Base-by-base conservation (phyloP, 2,329 filamentous ascomycete species). In the Trichoderma sp. region DNA sequence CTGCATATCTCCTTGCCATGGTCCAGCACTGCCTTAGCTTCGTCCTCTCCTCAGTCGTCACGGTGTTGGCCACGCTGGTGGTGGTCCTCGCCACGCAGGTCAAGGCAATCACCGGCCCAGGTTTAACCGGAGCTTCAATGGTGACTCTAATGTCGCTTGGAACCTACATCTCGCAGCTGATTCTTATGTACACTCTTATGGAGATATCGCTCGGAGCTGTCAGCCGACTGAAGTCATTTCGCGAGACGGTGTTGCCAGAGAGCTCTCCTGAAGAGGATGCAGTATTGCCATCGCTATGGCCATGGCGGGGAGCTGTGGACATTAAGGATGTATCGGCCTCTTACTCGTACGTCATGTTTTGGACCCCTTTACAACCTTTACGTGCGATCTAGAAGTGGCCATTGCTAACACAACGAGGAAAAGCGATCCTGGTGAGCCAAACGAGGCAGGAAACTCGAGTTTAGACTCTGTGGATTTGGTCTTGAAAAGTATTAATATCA, bases 291-390 rank as follows among this genome's bases (percentile, higher is more conserved):
- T 53, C 70, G 2, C 71, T 68, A 2, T 81, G 79, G 79, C 79
- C 79, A 0, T 54, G 69, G 2, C 58, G 59, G 1, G 78, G 79
- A 4, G 53, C 42, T 0, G 74, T 81, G 5, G 73, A 76, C 1
- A 71, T 80, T 17, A 67, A 71, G 3, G 70, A 70, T 5, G 74
- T 80, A 0, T 80, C 76, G 3, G 79, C 79, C 3, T 76, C 74
- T 0, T 81, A 81, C 15, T 70, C 69, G 50, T 71, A 69, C 69
- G 58, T 61, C 19, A 7, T 29, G 29, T 29, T 29, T 7, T 7
- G 7, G 29, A 29, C 4, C 7, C 29, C 7, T 4, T 48, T 19
- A 48, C 4, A 22, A 22, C 7, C 25, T 3, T 15, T n/a, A n/a
- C 32, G 9, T 32, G 8, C n/a, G 10, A 25, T 25, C 8, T 4